Evolutionary conservation across 2,329 filamentous ascomycete genomes (phyloP), one percentile per base, ranked within the genome.

Genomic region (Diatrype stigma): DNA sequence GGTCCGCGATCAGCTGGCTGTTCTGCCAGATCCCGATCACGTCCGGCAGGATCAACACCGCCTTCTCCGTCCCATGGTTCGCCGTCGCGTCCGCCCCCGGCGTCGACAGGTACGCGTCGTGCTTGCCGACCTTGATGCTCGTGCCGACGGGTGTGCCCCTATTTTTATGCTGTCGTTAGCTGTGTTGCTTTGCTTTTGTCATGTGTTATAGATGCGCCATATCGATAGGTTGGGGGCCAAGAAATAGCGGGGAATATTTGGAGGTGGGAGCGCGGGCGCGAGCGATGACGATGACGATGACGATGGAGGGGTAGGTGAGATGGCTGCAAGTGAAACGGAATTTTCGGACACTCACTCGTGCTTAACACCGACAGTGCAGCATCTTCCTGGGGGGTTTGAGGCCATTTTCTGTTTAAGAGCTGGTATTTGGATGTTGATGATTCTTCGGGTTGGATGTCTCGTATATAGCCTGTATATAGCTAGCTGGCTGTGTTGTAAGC

Each of bases 1-100:
- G 81, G 73, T 92, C 89, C 53, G 87, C 87, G 60, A 90, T 80
- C 55, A 87, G 73, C 69, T 85, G 70, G 63, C 74, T 71, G 68
- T 87, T 84, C 53, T 79, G 73, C 75, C 75, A 80, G 65, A 80
- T 73, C 54, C 78, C 73, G 49, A 78, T 67, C 51, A 80, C 69
- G 53, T 81, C 79, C 14, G 74, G 72, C 37, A 79, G 51, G 60
- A 71, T 70, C 16, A 81, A 64, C 54, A 81, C 67, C 32, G 69
- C 77, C 23, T 68, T n/a, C 62, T 48, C 67, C 70, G 53, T 71
- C 66, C n/a, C n/a, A 61, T 74, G 66, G 37, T 63, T 66, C 49
- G 68, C 69, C 51, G 59, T 51, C 6, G 58, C 53, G 28, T 66
- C 63, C 46, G 67, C 70, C 3, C 71, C 57, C 1, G 79, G 74